These are phyloP conservation scores for Lophium mytilinum DNA, from an alignment of 495 filamentous ascomycete genomes.

Conservation along the genomic window DNA sequence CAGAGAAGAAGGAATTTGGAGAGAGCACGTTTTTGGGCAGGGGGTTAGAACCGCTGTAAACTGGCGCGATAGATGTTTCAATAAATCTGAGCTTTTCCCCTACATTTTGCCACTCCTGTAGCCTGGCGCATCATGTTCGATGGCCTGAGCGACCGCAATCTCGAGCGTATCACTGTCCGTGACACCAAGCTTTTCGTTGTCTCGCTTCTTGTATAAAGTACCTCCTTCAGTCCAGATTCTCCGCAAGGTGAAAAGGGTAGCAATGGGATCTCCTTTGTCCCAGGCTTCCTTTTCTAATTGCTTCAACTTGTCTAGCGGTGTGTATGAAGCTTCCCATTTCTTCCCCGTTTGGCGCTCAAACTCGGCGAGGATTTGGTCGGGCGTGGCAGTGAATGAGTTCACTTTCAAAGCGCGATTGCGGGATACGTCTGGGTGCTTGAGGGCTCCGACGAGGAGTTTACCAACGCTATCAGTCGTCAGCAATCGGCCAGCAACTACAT, in stretches of 20 bases:
- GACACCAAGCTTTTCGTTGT: slow-evolving; percentile 51
- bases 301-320: slow-evolving; percentile 43
- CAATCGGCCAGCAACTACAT: background rate
- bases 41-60: slow-evolving; percentile 20
- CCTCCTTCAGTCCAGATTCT: slow-evolving; percentile 67
- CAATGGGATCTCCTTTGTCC: slow-evolving; percentile 44
- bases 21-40: slow-evolving; percentile 27
- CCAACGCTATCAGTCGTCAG: slow-evolving; percentile 45
- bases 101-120: slow-evolving; percentile 2
- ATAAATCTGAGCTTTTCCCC: background rate
- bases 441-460: slow-evolving; percentile 51
- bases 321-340: slow-evolving; percentile 48
- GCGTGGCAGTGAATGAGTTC: slow-evolving; percentile 62
- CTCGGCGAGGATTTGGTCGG: slow-evolving; percentile 52
- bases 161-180: slow-evolving; percentile 42
- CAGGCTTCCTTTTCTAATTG: slow-evolving; percentile 48
- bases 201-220: slow-evolving; percentile 58
- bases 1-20: slow-evolving; percentile 22
- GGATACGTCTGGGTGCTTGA: slow-evolving; percentile 46
- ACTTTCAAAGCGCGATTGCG: slow-evolving; percentile 53
- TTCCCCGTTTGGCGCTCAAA: slow-evolving; percentile 56
- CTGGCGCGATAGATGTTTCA: background rate
- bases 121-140: slow-evolving; percentile 8
- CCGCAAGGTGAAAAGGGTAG: slow-evolving; percentile 50
- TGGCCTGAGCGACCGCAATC: slow-evolving; percentile 36